phyloP scores from a whole-genome alignment of 208 protist genomes.

The Leishmania major region DNA sequence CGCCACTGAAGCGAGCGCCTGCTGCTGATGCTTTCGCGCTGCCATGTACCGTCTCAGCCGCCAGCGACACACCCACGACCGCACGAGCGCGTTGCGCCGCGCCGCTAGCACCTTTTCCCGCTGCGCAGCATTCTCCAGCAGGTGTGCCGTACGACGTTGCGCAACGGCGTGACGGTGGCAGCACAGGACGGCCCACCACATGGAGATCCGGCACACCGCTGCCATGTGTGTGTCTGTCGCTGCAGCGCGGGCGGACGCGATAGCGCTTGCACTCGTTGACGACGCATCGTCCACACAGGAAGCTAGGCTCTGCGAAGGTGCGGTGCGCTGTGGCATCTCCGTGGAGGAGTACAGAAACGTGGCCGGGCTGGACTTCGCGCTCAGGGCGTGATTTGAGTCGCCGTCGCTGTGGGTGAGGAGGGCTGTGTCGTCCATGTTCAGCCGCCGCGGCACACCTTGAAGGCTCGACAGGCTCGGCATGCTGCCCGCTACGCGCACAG shows the following conservation, averaged over 20 bases:
- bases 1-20: conserved; percentile 1
- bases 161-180: conserved; percentile 13
- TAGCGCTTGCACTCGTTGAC: background rate
- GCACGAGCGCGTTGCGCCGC: conserved; percentile 38
- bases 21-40: conserved; percentile 13
- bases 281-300: background rate
- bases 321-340: conserved; percentile 9
- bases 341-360: conserved; percentile 3
- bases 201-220: conserved; percentile 36
- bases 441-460: conserved; percentile 3
- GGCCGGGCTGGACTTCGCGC: conserved; percentile 12
- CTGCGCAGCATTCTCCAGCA: conserved; percentile 24
- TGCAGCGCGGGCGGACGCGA: background rate
- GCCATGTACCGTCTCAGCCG: conserved; percentile 32
- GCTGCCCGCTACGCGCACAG: conserved; percentile 12
- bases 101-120: conserved; percentile 27
- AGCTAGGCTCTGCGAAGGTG: background rate
- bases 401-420: background rate
- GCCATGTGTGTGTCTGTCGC: background rate
- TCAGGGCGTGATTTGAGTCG: background rate
- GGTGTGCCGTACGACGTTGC: conserved; percentile 19
- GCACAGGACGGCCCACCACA: conserved; percentile 27
- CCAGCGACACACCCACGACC: conserved; percentile 33
- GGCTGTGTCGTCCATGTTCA: conserved; percentile 19
- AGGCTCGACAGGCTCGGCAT: conserved; percentile 12